Conservation (phyloP, 257 asterid genomes). For the Prunella vulgaris region DNA sequence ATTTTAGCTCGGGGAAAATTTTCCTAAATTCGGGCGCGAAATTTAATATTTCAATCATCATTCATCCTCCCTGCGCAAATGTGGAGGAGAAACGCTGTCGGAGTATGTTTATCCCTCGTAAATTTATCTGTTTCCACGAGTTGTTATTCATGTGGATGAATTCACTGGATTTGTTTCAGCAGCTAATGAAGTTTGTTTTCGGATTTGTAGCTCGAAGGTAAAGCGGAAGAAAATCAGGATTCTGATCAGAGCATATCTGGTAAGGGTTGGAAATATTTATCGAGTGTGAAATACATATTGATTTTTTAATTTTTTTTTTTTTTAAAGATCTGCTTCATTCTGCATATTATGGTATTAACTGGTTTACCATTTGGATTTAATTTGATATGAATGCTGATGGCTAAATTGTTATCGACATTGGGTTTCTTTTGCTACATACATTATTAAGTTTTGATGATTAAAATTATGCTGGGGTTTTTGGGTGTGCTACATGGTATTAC, state of each 20-base stretch:
- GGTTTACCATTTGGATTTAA: background rate
- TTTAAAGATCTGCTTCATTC: background rate
- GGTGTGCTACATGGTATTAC: background rate
- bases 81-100: constrained; percentile 36
- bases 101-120: constrained; percentile 20
- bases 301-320: background rate
- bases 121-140: background rate
- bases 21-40: constrained; percentile 29
- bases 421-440: background rate
- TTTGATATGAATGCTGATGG: background rate
- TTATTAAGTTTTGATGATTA: background rate
- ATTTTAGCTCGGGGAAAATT: background rate
- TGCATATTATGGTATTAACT: background rate
- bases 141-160: constrained; percentile 1
- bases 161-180: constrained; percentile 13
- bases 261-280: constrained; percentile 22
- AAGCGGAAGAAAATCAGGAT: constrained; percentile 36
- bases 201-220: constrained; percentile 19
- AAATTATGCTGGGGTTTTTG: background rate
- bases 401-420: background rate
- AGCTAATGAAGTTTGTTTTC: constrained; percentile 15
- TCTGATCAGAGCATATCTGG: constrained; percentile 85
- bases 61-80: constrained; percentile 22
- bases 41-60: background rate
- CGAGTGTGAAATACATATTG: background rate